These are phyloP conservation scores for Phaeomoniella chlamydospora DNA, from an alignment of 2,329 filamentous ascomycete species.

Conservation along the genomic window DNA sequence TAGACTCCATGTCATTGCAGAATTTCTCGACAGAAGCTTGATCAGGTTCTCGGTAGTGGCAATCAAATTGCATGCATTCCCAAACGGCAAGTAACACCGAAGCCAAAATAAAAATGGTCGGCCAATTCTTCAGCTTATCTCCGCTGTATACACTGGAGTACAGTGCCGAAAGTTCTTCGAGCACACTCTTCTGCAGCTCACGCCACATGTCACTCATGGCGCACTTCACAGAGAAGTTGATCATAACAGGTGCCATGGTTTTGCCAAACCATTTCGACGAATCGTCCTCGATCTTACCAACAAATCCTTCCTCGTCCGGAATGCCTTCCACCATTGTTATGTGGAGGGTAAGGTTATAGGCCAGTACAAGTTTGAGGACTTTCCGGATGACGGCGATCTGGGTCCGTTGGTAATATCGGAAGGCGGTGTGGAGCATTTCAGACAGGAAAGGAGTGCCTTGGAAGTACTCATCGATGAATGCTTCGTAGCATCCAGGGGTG, in stretches of 20 bases:
- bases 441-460: constrained; percentile 91
- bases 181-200: constrained; percentile 86
- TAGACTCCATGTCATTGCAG: constrained; percentile 92
- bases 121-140: constrained; percentile 97
- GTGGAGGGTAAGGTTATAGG: constrained; percentile 89
- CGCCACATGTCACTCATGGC: constrained; percentile 97
- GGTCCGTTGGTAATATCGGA: constrained; percentile 83
- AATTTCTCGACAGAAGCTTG: constrained; percentile 78
- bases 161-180: constrained; percentile 80
- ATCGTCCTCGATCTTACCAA: constrained; percentile 74
- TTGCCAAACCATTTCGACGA: constrained; percentile 80
- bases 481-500: constrained; percentile 74
- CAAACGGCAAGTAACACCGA: constrained; percentile 86
- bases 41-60: constrained; percentile 86
- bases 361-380: constrained; percentile 83
- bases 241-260: constrained; percentile 90
- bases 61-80: constrained; percentile 99
- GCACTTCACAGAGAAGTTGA: constrained; percentile 99
- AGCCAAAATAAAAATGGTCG: constrained; percentile 94
- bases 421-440: constrained; percentile 89
- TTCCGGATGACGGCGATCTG: constrained; percentile 84
- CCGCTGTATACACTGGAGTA: constrained; percentile 98
- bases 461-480: constrained; percentile 91
- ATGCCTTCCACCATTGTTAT: constrained; percentile 89
- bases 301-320: constrained; percentile 60